Base-by-base conservation (phyloP, 2,329 filamentous ascomycete genomes). In the Didymella exigua region DNA sequence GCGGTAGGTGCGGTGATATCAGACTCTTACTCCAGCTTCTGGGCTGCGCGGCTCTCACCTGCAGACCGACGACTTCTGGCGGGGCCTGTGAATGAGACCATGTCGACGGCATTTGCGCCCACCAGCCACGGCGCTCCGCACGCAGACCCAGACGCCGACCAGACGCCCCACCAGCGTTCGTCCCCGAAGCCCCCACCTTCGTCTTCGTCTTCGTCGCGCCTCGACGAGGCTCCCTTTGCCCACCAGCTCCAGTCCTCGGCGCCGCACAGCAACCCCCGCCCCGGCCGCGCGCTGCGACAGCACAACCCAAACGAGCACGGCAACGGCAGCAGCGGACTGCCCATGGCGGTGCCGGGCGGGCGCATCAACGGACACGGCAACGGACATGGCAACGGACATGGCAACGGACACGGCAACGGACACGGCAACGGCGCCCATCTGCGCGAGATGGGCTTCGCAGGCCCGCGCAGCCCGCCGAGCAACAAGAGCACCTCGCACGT, bases 401-500 rank as follows among this genome's bases (percentile, higher is more conserved):
- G n/a, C n/a, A n/a, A n/a, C 49, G 71, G 68, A 34, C 66, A 68
- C 61, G 63, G 69, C 58, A 65, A 65, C 59, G 67, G 69, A 56
- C 64, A 67, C 27, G 72, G 67, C 37, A 64, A 72, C 57, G 64
- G 66, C 40, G 62, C 64, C 49, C 67, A 70, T 61, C 57, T 74
- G 68, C 71, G 72, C 62, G 72, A 70, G 19, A 70, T 74, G 70
- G 70, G 66, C 60, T 76, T 76, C 51, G 73, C 66, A 38, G 75
- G 73, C 27, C 74, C 78, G 44, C 74, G 77, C 60, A 81, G 78
- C 62, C 78, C 78, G 49, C 78, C 79, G 14, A 80, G 77, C 74
- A 78, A 78, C 71, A 81, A 81, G 75, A 81, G 77, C 77, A 96
- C 95, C 16, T 89, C 93, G 59, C 95, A 98, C 80, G 95, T 99